phyloP scores from a whole-genome alignment of 176 grass and related monocot genomes.

The Dendrocalamus sinicus region DNA sequence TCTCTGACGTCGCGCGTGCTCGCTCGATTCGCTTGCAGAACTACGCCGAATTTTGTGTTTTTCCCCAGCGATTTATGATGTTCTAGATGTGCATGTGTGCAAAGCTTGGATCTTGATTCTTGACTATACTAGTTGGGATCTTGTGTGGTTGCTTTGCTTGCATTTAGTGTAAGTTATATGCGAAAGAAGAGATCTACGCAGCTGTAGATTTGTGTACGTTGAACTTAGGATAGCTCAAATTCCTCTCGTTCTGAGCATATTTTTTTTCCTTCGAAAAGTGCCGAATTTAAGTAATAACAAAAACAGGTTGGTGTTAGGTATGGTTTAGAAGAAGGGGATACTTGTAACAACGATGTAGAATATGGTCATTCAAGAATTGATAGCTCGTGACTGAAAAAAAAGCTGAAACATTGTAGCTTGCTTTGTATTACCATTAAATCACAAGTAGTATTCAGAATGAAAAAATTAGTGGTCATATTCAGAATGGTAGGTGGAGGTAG shows the following conservation, averaged over 20 bases:
- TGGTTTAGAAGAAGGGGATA: background rate
- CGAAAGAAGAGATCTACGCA: background rate
- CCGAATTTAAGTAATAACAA: background rate
- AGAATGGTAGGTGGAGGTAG: background rate
- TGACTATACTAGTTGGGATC: background rate
- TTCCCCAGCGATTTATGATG: background rate
- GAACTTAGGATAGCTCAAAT: background rate
- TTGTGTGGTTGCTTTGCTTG: background rate
- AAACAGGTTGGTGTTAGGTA: background rate
- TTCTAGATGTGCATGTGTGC: constrained; percentile 6
- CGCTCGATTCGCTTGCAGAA: background rate
- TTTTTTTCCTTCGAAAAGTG: background rate
- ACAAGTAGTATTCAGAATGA: constrained; percentile 20
- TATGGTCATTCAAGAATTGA: background rate
- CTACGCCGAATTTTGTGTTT: background rate
- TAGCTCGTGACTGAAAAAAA: background rate
- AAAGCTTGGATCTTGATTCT: constrained; percentile 38
- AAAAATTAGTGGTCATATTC: background rate
- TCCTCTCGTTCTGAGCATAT: background rate
- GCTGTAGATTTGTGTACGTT: background rate
- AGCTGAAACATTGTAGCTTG: background rate
- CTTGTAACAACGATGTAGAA: background rate
- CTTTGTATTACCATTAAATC: constrained; percentile 1
- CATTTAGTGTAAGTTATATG: background rate
- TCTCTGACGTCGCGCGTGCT: background rate